Evolutionary conservation across 2,329 filamentous ascomycete species (phyloP).

Genomic region (Plectosphaerella cucumerina): DNA sequence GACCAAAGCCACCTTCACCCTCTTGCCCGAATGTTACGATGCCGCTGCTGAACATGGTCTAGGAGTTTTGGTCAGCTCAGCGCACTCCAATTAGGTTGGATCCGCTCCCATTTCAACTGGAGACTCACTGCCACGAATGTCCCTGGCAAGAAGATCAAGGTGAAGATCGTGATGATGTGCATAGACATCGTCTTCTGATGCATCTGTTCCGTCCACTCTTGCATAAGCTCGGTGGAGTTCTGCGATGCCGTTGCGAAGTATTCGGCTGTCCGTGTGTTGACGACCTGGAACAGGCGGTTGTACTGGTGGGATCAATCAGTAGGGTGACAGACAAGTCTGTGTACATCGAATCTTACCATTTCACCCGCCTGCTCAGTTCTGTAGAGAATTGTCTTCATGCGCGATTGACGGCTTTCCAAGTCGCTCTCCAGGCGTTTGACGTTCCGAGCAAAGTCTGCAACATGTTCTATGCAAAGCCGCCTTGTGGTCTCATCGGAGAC

Average conservation of each 20-base stretch:
- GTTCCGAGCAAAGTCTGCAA: neutral
- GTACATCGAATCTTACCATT: neutral
- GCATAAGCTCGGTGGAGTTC: conserved; percentile 7
- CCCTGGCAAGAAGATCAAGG: conserved; percentile 10
- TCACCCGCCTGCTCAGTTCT: neutral
- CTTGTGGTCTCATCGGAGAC: neutral
- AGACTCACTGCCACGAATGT: conserved; percentile 11
- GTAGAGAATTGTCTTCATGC: neutral
- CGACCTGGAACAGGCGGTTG: conserved; percentile 6
- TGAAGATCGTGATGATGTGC: conserved; percentile 11
- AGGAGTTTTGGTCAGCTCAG: neutral
- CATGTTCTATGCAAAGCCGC: neutral
- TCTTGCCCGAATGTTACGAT: neutral
- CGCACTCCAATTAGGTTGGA: no score
- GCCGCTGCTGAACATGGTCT: conserved; percentile 12
- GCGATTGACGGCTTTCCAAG: neutral
- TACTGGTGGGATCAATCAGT: conserved; percentile 6
- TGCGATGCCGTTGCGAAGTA: conserved; percentile 5
- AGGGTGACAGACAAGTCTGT: no score
- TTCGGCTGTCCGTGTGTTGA: conserved; percentile 8
- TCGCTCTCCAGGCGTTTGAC: neutral
- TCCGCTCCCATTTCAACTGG: no score
- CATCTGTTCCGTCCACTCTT: conserved; percentile 31
- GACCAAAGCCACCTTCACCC: neutral
- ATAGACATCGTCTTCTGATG: conserved; percentile 28